Conservation (phyloP, 1,139 yeast species). For the Saccharomycopsis hybrid region DNA sequence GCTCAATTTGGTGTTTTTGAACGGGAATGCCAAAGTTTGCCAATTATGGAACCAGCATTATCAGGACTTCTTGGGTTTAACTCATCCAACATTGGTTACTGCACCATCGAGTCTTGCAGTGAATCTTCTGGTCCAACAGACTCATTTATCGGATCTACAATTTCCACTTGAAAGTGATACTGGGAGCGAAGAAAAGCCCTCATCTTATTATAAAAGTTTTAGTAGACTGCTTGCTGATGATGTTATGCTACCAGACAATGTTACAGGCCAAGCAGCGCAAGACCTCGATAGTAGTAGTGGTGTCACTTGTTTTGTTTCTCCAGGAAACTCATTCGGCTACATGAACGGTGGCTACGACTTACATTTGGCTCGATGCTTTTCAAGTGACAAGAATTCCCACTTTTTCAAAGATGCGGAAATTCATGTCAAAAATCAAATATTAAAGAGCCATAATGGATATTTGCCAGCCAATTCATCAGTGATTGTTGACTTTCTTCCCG, state of each 20-base stretch:
- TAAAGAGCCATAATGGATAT: conserved; percentile 28
- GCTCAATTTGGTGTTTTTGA: conserved; percentile 23
- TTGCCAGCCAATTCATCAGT: conserved; percentile 30
- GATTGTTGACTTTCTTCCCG: conserved; percentile 26
- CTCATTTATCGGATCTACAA: conserved; percentile 16
- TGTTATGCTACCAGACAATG: too few relatives aligned
- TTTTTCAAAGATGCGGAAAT: conserved; percentile 25
- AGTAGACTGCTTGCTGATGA: too few relatives aligned
- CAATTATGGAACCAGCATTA: conserved; percentile 20
- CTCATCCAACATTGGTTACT: conserved; percentile 1
- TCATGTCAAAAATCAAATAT: conserved; percentile 18
- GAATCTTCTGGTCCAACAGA: conserved; percentile 17
- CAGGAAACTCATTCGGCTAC: conserved; percentile 47
- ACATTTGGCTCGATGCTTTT: conserved; percentile 34
- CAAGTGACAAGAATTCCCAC: conserved; percentile 24
- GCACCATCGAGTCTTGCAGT: conserved; percentile 2
- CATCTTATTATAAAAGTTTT: background rate
- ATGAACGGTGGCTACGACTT: conserved; percentile 49
- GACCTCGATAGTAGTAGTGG: background rate
- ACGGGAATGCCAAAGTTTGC: conserved; percentile 22
- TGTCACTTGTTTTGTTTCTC: conserved; percentile 37
- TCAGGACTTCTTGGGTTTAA: conserved; percentile 9
- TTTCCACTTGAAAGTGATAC: background rate
- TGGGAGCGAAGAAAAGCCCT: background rate
- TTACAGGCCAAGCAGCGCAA: too few relatives aligned